Evolutionary conservation across 2,329 filamentous ascomycete species (phyloP).

Genomic region (Colletotrichum sublineola): DNA sequence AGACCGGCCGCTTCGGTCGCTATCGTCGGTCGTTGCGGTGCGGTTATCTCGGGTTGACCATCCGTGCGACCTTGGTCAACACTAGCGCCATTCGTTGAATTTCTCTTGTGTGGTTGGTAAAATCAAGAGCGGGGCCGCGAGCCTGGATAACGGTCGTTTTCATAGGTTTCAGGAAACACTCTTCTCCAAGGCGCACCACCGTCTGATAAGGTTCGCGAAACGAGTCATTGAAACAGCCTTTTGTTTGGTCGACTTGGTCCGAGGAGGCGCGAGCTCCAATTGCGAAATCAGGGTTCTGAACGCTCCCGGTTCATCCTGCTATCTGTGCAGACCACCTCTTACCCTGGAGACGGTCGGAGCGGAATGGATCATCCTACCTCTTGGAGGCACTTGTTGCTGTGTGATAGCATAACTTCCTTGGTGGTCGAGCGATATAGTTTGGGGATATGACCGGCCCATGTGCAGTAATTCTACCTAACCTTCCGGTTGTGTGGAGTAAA

Average conservation of each 20-base stretch:
- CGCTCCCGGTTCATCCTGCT: neutral
- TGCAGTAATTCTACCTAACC: neutral
- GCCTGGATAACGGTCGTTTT: neutral
- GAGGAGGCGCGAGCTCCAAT: neutral
- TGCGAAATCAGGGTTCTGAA: neutral
- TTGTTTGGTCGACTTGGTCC: neutral
- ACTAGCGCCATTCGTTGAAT: neutral
- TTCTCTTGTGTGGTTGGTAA: neutral
- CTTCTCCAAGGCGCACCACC: too few relatives aligned
- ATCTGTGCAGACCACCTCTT: neutral
- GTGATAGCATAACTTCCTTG: neutral
- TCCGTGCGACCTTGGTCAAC: neutral
- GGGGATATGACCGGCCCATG: too few relatives aligned
- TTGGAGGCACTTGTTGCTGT: neutral
- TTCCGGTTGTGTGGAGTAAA: neutral
- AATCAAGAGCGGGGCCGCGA: neutral
- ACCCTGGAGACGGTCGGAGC: neutral
- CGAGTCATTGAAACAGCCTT: constrained; percentile 5
- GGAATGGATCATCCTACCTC: neutral
- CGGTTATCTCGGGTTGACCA: neutral
- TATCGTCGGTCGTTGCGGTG: neutral
- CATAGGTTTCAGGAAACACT: neutral
- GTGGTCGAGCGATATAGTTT: too few relatives aligned
- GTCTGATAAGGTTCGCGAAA: neutral
- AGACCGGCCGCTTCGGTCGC: neutral